Conservation (phyloP, 2,329 filamentous ascomycete species). For the Xenosphaeropsis pyriputrescens region DNA sequence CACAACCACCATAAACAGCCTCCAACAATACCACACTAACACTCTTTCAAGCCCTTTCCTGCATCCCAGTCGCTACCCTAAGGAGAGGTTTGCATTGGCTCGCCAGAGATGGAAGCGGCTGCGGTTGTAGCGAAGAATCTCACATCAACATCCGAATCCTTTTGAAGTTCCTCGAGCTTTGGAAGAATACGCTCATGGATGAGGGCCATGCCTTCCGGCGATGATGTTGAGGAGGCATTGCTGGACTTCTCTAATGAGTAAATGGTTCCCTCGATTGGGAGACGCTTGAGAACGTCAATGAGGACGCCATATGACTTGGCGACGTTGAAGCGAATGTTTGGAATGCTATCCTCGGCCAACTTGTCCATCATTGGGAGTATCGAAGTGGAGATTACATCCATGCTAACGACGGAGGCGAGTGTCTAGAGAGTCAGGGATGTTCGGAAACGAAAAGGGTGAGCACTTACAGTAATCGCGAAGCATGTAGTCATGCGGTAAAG, state of each 20-base stretch:
- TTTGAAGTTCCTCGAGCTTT: slow-evolving; percentile 86
- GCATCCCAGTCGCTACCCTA: slow-evolving; percentile 5
- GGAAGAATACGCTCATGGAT: slow-evolving; percentile 80
- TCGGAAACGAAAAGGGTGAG: slow-evolving; percentile 3
- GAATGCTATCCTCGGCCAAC: slow-evolving; percentile 86
- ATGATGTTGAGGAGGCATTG: slow-evolving; percentile 38
- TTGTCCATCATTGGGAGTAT: slow-evolving; percentile 95
- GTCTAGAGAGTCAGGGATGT: slow-evolving; percentile 43
- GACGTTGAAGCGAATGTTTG: slow-evolving; percentile 98
- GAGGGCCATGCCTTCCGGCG: slow-evolving; percentile 59
- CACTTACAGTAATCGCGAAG: slow-evolving; percentile 89
- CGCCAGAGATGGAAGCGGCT: slow-evolving; percentile 35
- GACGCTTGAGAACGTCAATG: slow-evolving; percentile 78
- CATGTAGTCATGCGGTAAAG: slow-evolving; percentile 99
- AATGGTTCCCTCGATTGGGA: slow-evolving; percentile 80
- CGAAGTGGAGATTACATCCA: slow-evolving; percentile 83
- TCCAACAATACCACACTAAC: neutral
- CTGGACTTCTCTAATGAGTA: slow-evolving; percentile 73
- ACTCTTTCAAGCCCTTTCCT: slow-evolving; percentile 9
- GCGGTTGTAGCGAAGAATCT: slow-evolving; percentile 94
- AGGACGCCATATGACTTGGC: slow-evolving; percentile 92
- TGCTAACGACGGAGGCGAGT: slow-evolving; percentile 78
- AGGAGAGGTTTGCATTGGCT: slow-evolving; percentile 35
- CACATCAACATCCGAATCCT: slow-evolving; percentile 96
- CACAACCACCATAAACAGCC: neutral